Conservation (phyloP, 371 early-diverging fungal genomes). For the Saksenaea vasiformis region DNA sequence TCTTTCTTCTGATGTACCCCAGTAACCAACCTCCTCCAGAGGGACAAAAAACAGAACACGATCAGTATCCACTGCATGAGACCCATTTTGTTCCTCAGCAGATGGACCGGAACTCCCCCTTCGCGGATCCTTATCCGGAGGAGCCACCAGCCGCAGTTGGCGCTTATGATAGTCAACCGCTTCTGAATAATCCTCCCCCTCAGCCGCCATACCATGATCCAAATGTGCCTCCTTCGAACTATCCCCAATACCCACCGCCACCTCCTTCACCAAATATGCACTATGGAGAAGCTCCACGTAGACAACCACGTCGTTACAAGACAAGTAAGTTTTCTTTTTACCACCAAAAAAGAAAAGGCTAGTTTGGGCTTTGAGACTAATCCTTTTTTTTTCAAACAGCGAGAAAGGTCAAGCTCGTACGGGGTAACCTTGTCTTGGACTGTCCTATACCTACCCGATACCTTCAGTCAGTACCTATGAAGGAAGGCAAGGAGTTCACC, state of each 20-base stretch:
- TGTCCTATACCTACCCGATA: conserved; percentile 75
- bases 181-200: conserved; percentile 20
- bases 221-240: conserved; percentile 14
- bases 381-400: conserved; percentile 22
- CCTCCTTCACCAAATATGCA: conserved; percentile 31
- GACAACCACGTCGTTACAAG: conserved; percentile 66
- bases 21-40: conserved; percentile 17
- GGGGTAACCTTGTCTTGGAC: conserved; percentile 80
- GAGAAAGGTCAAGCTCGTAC: conserved; percentile 63
- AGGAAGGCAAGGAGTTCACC: conserved; percentile 70
- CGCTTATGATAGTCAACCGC: conserved; percentile 29
- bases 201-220: conserved; percentile 13
- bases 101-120: conserved; percentile 38
- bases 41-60: conserved; percentile 24
- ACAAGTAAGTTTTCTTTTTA: conserved; percentile 46
- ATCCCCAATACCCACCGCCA: conserved; percentile 12
- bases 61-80: conserved; percentile 48
- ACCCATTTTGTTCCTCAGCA: conserved; percentile 40
- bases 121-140: conserved; percentile 38
- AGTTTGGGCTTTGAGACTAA: not conserved
- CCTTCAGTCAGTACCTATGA: conserved; percentile 57
- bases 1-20: conserved; percentile 19
- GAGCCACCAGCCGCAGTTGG: conserved; percentile 12
- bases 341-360: not conserved
- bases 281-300: conserved; percentile 52